Conservation (phyloP, 306 rosid genomes). For the Benincasa hispida region DNA sequence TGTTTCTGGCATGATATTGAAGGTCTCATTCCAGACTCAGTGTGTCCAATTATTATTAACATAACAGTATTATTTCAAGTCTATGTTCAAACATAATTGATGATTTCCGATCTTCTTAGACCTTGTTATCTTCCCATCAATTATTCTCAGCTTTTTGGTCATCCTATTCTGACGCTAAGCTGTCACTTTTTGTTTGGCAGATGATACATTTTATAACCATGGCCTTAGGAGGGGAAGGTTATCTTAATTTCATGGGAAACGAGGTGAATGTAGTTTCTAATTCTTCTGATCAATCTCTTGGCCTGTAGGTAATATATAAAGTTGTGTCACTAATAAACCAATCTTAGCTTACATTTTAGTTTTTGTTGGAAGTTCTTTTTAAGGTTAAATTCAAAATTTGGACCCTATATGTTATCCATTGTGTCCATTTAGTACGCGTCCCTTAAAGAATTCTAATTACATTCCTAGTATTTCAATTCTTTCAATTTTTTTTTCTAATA, state of each 20-base stretch:
- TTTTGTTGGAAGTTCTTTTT: neutral
- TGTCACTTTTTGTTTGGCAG: conserved; percentile 27
- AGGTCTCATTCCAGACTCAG: neutral
- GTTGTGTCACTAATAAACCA: neutral
- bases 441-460: neutral
- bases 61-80: neutral
- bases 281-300: neutral
- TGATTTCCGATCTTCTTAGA: neutral
- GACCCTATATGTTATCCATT: neutral
- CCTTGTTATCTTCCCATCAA: neutral
- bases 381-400: neutral
- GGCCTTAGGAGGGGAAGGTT: conserved; percentile 97
- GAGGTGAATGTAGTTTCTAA: conserved; percentile 47
- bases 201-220: conserved; percentile 91
- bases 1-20: neutral
- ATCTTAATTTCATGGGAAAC: conserved; percentile 97
- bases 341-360: neutral
- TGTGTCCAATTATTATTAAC: neutral
- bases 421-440: neutral
- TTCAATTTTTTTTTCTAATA: neutral
- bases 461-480: neutral
- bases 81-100: neutral
- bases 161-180: neutral
- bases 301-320: neutral
- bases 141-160: neutral